phyloP scores from a whole-genome alignment of 169 alveolate genomes.

The Plasmodium vivax region DNA sequence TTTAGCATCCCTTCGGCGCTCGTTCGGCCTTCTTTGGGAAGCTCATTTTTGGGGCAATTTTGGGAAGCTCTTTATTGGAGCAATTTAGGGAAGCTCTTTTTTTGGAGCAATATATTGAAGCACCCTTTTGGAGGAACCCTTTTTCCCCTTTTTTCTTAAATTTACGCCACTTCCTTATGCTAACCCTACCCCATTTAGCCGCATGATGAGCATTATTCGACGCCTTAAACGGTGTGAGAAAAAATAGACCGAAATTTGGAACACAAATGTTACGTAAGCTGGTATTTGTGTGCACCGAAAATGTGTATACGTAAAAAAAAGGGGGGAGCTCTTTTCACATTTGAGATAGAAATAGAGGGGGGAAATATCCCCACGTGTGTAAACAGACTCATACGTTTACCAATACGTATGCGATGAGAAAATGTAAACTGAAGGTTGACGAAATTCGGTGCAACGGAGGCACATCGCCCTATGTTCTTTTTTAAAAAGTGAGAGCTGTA shows the following conservation, averaged over 20 bases:
- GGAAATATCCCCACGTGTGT: neutral
- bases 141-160: neutral
- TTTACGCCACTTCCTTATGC: neutral
- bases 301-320: neutral
- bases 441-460: neutral
- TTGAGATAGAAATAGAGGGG: neutral
- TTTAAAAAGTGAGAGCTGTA: neutral
- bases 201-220: neutral
- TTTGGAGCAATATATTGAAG: neutral
- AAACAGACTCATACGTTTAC: neutral
- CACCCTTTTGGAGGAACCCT: neutral
- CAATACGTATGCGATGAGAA: neutral
- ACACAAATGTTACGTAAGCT: neutral
- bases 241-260: neutral
- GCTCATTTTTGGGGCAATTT: neutral
- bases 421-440: neutral
- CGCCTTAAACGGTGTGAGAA: neutral
- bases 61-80: no score
- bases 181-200: neutral
- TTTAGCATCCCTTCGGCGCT: neutral
- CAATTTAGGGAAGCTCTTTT: neutral
- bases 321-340: neutral
- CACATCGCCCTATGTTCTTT: neutral
- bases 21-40: neutral
- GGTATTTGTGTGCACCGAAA: neutral